phyloP scores from a whole-genome alignment of 805 yeast species.

The Sugiyamaella floridensis region DNA sequence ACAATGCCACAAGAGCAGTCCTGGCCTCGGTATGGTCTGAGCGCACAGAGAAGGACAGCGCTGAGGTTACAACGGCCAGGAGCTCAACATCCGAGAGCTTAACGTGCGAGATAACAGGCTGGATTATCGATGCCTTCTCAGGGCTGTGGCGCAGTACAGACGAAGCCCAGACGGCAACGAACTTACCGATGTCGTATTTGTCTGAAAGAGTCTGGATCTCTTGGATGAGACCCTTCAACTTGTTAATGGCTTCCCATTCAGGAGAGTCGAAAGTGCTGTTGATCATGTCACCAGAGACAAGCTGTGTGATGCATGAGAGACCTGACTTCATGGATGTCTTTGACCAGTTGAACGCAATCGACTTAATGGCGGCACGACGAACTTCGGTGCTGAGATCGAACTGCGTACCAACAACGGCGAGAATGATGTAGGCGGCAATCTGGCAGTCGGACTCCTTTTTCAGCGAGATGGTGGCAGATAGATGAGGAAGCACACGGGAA shows the following conservation, averaged over 20 bases:
- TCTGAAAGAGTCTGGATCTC: constrained; percentile 24
- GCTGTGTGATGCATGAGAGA: constrained; percentile 29
- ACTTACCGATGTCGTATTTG: constrained; percentile 33
- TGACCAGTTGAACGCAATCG: constrained; percentile 45
- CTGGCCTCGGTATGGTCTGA: constrained; percentile 22
- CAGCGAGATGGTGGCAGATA: constrained; percentile 28
- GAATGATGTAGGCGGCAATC: constrained; percentile 73
- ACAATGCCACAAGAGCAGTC: constrained; percentile 33
- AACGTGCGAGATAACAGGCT: constrained; percentile 16
- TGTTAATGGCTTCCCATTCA: constrained; percentile 16
- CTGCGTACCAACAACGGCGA: constrained; percentile 71
- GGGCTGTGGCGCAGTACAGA: constrained; percentile 41
- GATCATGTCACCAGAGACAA: constrained; percentile 19
- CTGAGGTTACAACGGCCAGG: constrained; percentile 11
- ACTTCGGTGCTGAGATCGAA: constrained; percentile 52
- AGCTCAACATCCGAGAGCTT: constrained; percentile 16
- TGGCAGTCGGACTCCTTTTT: constrained; percentile 48
- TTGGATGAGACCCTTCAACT: constrained; percentile 18
- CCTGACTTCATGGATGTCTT: constrained; percentile 27
- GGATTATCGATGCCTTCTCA: constrained; percentile 17
- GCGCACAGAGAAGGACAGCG: constrained; percentile 2
- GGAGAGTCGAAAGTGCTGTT: constrained; percentile 15
- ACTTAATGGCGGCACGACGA: constrained; percentile 53
- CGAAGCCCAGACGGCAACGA: constrained; percentile 39
- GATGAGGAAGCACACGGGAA: constrained; percentile 28